Evolutionary conservation across 139 green algal species (phyloP).

Genomic region (Volvox reticuliferus): DNA sequence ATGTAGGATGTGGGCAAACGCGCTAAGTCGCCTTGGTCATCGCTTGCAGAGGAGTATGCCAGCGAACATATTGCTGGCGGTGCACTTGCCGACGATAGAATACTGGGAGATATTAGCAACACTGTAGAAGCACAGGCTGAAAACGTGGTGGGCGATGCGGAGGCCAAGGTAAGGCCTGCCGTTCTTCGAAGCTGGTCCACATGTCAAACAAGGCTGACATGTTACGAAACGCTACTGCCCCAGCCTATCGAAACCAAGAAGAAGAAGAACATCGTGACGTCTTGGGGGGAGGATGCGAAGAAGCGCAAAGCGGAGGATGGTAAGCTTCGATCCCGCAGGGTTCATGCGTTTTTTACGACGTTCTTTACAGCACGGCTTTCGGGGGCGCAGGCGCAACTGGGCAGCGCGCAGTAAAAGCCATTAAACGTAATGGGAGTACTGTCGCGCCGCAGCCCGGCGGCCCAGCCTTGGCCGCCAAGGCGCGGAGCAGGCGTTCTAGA

Average conservation of each 20-base stretch:
- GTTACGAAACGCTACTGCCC: background rate
- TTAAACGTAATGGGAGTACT: background rate
- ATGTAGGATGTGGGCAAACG: too few relatives aligned
- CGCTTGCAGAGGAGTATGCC: background rate
- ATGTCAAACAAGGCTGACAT: background rate
- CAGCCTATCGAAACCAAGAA: slow-evolving; percentile 42
- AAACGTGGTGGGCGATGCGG: background rate
- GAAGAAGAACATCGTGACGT: slow-evolving; percentile 70
- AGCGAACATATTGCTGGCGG: too few relatives aligned
- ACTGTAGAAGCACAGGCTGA: background rate
- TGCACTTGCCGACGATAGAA: background rate
- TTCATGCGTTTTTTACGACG: background rate
- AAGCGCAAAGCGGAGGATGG: slow-evolving; percentile 13
- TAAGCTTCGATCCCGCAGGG: background rate
- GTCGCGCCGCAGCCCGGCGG: background rate
- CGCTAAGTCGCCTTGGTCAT: background rate
- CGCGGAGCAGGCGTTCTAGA: background rate
- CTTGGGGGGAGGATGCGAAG: slow-evolving; percentile 27
- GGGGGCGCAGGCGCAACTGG: background rate
- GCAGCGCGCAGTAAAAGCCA: background rate
- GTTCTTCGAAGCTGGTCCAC: background rate
- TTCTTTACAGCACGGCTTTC: background rate
- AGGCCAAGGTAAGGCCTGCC: background rate
- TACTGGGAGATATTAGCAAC: background rate
- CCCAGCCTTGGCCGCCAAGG: background rate